Percentiles rank a stretch among this genome's conserved stretches.
Conservation (phyloP, 345 rosid species). For the Populus tremula region DNA sequence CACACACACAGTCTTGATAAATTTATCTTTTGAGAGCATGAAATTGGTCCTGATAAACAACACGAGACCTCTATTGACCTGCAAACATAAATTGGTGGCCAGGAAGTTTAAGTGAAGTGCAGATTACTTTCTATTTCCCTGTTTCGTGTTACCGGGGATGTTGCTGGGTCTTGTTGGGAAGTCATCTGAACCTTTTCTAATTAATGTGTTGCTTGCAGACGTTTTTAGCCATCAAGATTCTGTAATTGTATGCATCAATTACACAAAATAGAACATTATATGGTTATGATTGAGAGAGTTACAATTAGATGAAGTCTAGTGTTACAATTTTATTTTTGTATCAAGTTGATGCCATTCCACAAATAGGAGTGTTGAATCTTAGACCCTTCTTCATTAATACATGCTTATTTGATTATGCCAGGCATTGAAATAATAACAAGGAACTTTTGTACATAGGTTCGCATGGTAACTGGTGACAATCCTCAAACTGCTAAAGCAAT, state of each 20-base stretch:
- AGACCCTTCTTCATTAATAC: neutral
- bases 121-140: neutral
- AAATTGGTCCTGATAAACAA: neutral
- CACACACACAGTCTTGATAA: neutral
- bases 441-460: constrained; percentile 19
- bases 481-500: constrained; percentile 39
- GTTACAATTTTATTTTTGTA: neutral
- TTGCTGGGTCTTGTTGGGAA: neutral
- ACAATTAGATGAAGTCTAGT: neutral
- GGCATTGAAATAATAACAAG: neutral
- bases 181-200: neutral
- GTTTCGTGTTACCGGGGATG: neutral
- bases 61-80: neutral
- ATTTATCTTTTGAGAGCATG: neutral
- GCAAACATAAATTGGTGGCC: neutral
- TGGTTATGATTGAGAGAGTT: neutral
- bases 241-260: neutral
- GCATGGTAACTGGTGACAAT: constrained; percentile 41
- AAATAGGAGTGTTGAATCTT: neutral
- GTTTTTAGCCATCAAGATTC: neutral
- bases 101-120: neutral
- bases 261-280: neutral
- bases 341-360: neutral
- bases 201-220: neutral
- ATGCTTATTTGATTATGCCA: neutral